These are phyloP conservation scores for Grifola frondosa DNA, from an alignment of 1,284 basidiomycete genomes.

Conservation along the genomic window DNA sequence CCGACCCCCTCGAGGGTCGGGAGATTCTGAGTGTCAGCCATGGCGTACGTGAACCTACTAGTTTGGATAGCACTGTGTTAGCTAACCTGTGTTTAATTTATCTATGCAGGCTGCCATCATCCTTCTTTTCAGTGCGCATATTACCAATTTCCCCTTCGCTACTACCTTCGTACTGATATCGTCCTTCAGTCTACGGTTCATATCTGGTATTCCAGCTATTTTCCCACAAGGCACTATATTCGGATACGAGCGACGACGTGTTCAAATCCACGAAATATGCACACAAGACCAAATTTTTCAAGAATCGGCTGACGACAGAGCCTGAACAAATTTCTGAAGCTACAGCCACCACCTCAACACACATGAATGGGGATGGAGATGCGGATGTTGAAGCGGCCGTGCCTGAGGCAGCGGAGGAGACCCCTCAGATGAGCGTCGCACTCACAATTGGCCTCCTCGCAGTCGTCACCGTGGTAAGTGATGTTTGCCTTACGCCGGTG, in stretches of 20 bases:
- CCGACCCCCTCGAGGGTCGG: constrained; percentile 31
- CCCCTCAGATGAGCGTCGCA: constrained; percentile 53
- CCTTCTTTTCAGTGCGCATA: constrained; percentile 67
- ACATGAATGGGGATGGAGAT: neutral
- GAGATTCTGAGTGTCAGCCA: constrained; percentile 76
- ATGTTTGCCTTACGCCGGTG: neutral
- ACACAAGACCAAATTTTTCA: too few species aligned
- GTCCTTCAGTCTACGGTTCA: constrained; percentile 56
- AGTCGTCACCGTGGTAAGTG: constrained; percentile 63
- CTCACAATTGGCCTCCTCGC: constrained; percentile 56
- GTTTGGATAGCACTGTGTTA: too few species aligned
- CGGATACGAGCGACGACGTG: constrained; percentile 41
- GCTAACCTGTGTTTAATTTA: too few species aligned
- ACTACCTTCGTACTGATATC: constrained; percentile 8
- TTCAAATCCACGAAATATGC: constrained; percentile 43
- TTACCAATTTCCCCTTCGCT: constrained; percentile 1
- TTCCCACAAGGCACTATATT: constrained; percentile 77
- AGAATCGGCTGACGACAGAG: neutral
- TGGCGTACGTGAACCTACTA: constrained; percentile 53
- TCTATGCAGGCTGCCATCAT: constrained; percentile 75
- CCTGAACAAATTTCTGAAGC: constrained; percentile 1
- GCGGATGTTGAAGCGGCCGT: constrained; percentile 19
- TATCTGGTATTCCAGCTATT: constrained; percentile 87
- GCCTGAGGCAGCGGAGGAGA: constrained; percentile 47
- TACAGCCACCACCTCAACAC: neutral